Evolutionary conservation across 2,329 filamentous ascomycete genomes (phyloP).

Genomic region (Incumbomyces delicatus): DNA sequence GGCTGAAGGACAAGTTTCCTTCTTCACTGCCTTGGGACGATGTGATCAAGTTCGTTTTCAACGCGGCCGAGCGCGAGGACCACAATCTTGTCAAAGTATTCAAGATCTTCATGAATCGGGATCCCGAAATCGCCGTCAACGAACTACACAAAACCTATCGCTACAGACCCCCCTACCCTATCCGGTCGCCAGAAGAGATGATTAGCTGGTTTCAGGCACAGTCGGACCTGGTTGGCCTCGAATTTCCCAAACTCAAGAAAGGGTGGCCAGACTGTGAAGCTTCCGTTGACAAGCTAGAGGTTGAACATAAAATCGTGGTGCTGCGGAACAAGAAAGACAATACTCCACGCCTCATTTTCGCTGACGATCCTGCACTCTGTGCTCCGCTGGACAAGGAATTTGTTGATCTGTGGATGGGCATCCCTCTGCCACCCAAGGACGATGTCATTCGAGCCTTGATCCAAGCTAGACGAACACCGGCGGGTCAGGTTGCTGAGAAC

Average conservation of each 20-base stretch:
- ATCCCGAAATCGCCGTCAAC: neutral
- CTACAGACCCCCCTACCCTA: conserved; percentile 76
- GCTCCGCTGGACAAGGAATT: conserved; percentile 75
- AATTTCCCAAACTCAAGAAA: conserved; percentile 86
- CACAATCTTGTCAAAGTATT: conserved; percentile 16
- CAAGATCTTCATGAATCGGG: neutral
- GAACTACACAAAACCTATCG: conserved; percentile 53
- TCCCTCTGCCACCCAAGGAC: conserved; percentile 55
- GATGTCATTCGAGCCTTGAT: conserved; percentile 64
- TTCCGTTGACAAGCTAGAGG: conserved; percentile 67
- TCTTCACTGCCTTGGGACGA: conserved; percentile 7
- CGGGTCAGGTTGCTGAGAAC: conserved; percentile 61
- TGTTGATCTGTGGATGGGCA: conserved; percentile 68
- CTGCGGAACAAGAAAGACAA: conserved; percentile 89
- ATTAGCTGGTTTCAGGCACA: conserved; percentile 73
- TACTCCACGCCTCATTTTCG: conserved; percentile 76
- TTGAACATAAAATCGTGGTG: conserved; percentile 69
- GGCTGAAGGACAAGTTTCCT: conserved; percentile 62
- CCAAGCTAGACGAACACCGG: conserved; percentile 64
- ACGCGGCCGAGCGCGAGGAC: conserved; percentile 11
- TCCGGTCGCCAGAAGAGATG: conserved; percentile 66
- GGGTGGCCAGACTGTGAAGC: conserved; percentile 82
- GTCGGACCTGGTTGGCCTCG: conserved; percentile 68
- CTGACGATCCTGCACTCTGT: conserved; percentile 69
- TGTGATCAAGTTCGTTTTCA: conserved; percentile 14